Evolutionary conservation across 1,284 basidiomycete genomes (phyloP).

Genomic region (Heliocybe sulcata): DNA sequence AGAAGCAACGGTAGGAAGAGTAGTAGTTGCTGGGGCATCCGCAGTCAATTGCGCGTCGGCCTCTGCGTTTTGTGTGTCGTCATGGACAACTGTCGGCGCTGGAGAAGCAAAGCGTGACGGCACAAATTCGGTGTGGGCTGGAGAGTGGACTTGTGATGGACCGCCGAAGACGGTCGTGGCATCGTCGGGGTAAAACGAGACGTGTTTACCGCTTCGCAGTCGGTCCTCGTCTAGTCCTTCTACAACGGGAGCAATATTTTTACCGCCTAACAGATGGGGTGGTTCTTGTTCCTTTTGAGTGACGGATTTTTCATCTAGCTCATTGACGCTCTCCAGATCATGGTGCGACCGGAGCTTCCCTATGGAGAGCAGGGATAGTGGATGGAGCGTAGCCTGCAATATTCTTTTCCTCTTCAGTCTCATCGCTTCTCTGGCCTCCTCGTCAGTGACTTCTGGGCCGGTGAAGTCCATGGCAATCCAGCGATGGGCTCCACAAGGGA

Average conservation of each 20-base stretch:
- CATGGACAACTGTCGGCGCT: constrained; percentile 17
- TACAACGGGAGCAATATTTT: background rate
- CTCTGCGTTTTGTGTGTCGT: constrained; percentile 8
- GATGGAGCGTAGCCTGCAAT: background rate
- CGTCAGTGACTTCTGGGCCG: constrained; percentile 53
- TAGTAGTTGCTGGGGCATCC: constrained; percentile 3
- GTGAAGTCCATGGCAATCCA: constrained; percentile 52
- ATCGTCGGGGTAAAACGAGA: constrained; percentile 21
- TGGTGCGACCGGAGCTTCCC: background rate
- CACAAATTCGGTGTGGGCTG: constrained; percentile 15
- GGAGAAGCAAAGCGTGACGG: constrained; percentile 19
- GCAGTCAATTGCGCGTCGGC: background rate
- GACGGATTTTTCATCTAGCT: background rate
- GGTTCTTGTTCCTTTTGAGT: background rate
- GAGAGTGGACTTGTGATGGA: constrained; percentile 13
- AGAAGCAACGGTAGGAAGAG: background rate
- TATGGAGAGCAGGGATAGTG: background rate
- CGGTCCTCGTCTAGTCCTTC: constrained; percentile 5
- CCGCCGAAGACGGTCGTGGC: constrained; percentile 9
- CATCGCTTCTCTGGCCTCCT: constrained; percentile 38
- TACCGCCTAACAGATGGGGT: background rate
- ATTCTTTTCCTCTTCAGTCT: constrained; percentile 17
- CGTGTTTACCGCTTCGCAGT: constrained; percentile 20
- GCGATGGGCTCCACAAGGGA: constrained; percentile 48
- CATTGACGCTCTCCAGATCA: background rate